Conservation (phyloP, 352 stramenopile genomes). For the Pythium phragmiticola region DNA sequence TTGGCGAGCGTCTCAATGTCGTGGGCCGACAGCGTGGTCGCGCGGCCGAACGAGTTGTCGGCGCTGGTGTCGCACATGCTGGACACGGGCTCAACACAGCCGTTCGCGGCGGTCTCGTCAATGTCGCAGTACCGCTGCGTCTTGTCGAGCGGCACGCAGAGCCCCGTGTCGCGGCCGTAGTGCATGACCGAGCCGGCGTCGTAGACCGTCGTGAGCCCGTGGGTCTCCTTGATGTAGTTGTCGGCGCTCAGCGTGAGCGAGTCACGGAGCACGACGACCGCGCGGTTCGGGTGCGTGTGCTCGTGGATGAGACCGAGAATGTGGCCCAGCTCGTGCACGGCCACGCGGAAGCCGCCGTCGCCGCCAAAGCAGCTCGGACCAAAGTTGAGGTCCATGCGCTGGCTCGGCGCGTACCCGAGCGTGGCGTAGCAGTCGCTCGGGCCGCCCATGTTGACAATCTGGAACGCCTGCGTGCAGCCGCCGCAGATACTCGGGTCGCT, state of each 20-base stretch:
- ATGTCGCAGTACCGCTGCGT: slow-evolving; percentile 39
- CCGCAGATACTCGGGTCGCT: slow-evolving; percentile 37
- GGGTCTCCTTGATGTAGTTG: slow-evolving; percentile 47
- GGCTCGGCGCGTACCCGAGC: slow-evolving; percentile 38
- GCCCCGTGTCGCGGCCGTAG: slow-evolving; percentile 38
- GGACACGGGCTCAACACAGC: slow-evolving; percentile 23
- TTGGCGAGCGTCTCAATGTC: slow-evolving; percentile 21
- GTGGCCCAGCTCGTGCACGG: slow-evolving; percentile 46
- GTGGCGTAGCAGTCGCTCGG: slow-evolving; percentile 40
- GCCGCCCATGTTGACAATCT: slow-evolving; percentile 32
- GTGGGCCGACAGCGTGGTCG: slow-evolving; percentile 10
- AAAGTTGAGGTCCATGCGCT: slow-evolving; percentile 48
- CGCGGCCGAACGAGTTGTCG: slow-evolving; percentile 27
- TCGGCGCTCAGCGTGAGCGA: slow-evolving; percentile 44
- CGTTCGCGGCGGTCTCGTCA: slow-evolving; percentile 31
- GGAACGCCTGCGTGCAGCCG: slow-evolving; percentile 37
- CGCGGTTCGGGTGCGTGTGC: slow-evolving; percentile 45
- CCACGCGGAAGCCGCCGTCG: slow-evolving; percentile 37
- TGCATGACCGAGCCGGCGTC: slow-evolving; percentile 47
- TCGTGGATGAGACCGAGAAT: slow-evolving; percentile 46
- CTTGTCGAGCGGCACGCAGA: slow-evolving; percentile 38
- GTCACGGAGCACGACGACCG: slow-evolving; percentile 42
- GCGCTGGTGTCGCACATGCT: slow-evolving; percentile 23
- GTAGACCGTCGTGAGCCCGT: slow-evolving; percentile 31
- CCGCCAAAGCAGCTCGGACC: slow-evolving; percentile 40